Conservation (phyloP, 345 rosid genomes). For the Salix purpurea region DNA sequence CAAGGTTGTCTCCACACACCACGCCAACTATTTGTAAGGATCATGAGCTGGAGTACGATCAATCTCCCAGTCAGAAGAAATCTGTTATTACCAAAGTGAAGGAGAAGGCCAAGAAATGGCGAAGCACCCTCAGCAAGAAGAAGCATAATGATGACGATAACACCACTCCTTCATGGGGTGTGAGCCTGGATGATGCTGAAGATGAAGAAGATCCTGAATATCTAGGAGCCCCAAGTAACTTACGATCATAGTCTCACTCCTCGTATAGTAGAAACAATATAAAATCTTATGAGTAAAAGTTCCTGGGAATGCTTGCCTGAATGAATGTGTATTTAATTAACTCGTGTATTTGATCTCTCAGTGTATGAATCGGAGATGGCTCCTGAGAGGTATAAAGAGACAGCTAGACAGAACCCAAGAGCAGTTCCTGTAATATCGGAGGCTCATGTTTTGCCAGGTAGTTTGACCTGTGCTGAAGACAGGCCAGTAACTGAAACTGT, state of each 20-base stretch:
- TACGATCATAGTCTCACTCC: not conserved
- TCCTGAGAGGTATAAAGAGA: conserved; percentile 42
- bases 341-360: conserved; percentile 14
- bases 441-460: conserved; percentile 31
- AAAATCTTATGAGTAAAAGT: not conserved
- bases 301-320: not conserved
- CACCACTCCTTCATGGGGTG: conserved; percentile 42
- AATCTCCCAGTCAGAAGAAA: conserved; percentile 37
- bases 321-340: not conserved
- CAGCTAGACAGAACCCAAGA: conserved; percentile 49
- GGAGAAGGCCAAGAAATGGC: conserved; percentile 61
- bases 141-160: conserved; percentile 42
- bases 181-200: conserved; percentile 43
- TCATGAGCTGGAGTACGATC: conserved; percentile 42
- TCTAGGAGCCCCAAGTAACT: conserved; percentile 71
- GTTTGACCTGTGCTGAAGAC: conserved; percentile 1
- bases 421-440: conserved; percentile 39
- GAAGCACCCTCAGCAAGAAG: conserved; percentile 51
- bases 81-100: conserved; percentile 67
- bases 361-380: conserved; percentile 78
- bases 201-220: conserved; percentile 53
- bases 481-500: conserved; percentile 28
- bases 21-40: conserved; percentile 24
- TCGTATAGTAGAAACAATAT: not conserved
- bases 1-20: conserved; percentile 32